Evolutionary conservation across 345 rosid species (phyloP), one percentile per base, ranked within the genome.

Genomic region (Adansonia digitata): DNA sequence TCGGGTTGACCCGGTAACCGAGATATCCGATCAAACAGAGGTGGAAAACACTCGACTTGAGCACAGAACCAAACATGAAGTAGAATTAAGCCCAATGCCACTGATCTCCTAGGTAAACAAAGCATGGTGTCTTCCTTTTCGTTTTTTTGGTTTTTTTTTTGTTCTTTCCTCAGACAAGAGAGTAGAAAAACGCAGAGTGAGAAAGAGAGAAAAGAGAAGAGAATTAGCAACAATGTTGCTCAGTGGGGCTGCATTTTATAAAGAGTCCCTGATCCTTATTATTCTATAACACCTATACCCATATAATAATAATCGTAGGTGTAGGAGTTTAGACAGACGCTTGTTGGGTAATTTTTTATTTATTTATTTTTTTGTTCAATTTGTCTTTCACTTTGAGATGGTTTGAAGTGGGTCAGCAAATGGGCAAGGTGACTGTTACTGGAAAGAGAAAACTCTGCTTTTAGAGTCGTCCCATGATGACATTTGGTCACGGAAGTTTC

Each of bases 1-100:
- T 34, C 80, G 48, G 98, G 98, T 82, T 94, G 98, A 76, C 97
- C 97, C 10, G 98, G 98, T 67, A 94, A 81, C 77, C 67, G 43
- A 65, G 77, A 39, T 73, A 94, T 75, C 71, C 78, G 82, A 63
- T 94, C 98, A 8, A 82, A 75, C 53, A 73, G 46, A 52, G 78
- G 84, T 18, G 75, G 85, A 81, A 37, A 74, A 29, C 83, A 86
- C 68, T 79, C 82, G 5, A 76, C 85, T 37, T 31, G 37, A 22
- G 75, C 42, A 64, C 51, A 49, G 73, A 66, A 74, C 55, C 78
- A 80, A 8, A 80, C 63, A 39, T 75, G 80, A 26, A 77, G 81
- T 70, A 88, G 59, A 77, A 84, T 43, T n/a, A 83, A 57, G 73
- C 79, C 71, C 77, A 88, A 86, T 80, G 85, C 81, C 84, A 87